phyloP scores from a whole-genome alignment of 2,329 filamentous ascomycete genomes.

The Cordyceps cicadae region DNA sequence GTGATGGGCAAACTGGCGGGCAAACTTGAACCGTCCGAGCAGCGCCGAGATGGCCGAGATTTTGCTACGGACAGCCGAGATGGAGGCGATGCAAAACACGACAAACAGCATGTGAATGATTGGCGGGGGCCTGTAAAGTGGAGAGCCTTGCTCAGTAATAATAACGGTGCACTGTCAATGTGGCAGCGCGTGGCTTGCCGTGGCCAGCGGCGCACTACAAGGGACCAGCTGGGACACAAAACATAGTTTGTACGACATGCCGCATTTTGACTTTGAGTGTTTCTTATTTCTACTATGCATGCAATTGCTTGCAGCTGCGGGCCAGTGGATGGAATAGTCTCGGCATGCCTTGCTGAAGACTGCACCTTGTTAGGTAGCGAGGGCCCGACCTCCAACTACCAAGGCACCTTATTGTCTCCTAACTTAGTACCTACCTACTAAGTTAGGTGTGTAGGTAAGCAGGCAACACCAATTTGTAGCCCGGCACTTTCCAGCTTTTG shows the following conservation, averaged over 20 bases:
- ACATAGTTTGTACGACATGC: no score
- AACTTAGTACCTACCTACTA: no score
- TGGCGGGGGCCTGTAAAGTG: neutral
- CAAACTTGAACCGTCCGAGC: conserved; percentile 1
- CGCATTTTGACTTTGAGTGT: neutral
- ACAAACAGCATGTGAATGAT: conserved; percentile 11
- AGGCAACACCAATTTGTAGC: neutral
- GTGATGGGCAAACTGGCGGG: conserved; percentile 1
- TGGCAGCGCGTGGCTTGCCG: neutral
- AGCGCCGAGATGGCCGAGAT: conserved; percentile 8
- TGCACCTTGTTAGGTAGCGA: neutral
- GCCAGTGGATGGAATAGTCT: no score
- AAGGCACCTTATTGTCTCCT: no score
- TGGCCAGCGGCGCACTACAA: neutral
- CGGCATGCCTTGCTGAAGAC: neutral
- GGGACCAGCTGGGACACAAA: neutral
- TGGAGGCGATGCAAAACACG: conserved; percentile 1
- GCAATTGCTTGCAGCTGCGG: no score
- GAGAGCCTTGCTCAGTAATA: neutral
- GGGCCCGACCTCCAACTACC: neutral
- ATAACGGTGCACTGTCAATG: neutral
- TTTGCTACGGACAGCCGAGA: conserved; percentile 2
- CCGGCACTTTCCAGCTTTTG: neutral
- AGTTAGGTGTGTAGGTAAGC: no score
- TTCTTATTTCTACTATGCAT: neutral